Base-by-base conservation (phyloP, 768 basidiomycete genomes). In the Lactarius quietus region DNA sequence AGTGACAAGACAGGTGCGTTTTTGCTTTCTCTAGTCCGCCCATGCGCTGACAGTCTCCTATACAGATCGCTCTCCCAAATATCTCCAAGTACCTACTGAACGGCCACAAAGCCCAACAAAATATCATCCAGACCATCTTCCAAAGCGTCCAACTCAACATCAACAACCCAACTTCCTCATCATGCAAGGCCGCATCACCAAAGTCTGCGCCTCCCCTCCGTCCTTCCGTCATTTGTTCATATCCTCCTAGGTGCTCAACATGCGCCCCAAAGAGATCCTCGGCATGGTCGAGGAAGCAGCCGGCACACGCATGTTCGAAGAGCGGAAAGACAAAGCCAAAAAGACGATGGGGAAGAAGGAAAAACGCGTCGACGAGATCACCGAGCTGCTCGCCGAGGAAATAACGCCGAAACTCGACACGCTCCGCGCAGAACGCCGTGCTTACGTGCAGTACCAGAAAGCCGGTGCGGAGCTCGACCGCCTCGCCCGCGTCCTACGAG, bases 161-260 rank as follows among this genome's bases (percentile, higher is more conserved):
- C 83, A 99, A 98, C 78, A 98, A 98, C 76, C 97, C 97, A 52
- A 98, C 75, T 98, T 98, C 79, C 83, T 99, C 64, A 98, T 98
- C 75, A 98, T 98, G 96, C 97, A 99, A 77, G 96, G 97, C 33
- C 92, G 95, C 57, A 99, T 99, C 74, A 99, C 97, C 14, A 99
- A 98, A 80, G 95, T 91, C 36, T 45, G 76, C 70, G 12, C 31
- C n/a, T 38, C 14, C 26, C 8, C 14, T 6, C 29, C 20, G 1
- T 31, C 45, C 1, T 17, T 15, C 38, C 33, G 33, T 65, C 39
- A 57, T 61, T n/a, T 15, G 23, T 18, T 61, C 39, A 35, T 38
- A 33, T 14, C 10, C 29, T 18, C 7, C 38, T 67, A 89, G 89
- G 91, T 93, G 4, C 85, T 99, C 57, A 98, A 98, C 76, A 98